Evolutionary conservation across 1,284 basidiomycete genomes (phyloP), one percentile per base, ranked within the genome.

Genomic region (Ceratobasidium sp.): DNA sequence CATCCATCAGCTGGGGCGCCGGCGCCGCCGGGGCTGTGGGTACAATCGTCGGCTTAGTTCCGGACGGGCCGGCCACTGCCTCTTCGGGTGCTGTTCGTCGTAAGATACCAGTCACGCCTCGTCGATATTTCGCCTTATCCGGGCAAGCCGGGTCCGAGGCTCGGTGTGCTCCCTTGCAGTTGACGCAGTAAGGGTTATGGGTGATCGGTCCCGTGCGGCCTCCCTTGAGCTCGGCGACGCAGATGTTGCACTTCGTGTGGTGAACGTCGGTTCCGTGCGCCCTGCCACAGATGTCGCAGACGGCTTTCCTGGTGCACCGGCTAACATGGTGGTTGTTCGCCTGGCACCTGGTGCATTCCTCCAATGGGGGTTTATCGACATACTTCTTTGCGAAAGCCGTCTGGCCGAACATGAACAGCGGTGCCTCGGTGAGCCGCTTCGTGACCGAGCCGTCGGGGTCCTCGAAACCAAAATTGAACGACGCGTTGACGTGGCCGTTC

Each of bases 361-460:
- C 17, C 17, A 64, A 44, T 15, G 48, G 11, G 9, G 41, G 62
- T 45, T 64, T 64, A 27, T 64, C 45, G 14, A 8, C 17, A 41
- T 44, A 64, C 8, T 11, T n/a, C 33, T 50, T 29, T 3, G 15
- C 8, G 7, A 4, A 7, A 5, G 29, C 14, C 27, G 31, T 7
- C 15, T 7, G 2, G 22, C 63, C 47, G 19, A 65, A 65, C 24
- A 51, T 31, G 27, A 7, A 65, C 19, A 51, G 9, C 6, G 7
- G 31, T 8, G 4, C n/a, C 29, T 36, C 15, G 17, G n/a, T 5
- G 31, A 60, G 19, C 8, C 15, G 19, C 15, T 7, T 11, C 17
- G 33, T 33, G 22, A 60, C 41, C 5, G 57, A 36, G 22, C 57
- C 57, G 31, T 60, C 57, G 3, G 57, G 57, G 36, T 60, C 57